Evolutionary conservation across 257 asterid genomes (phyloP).

Genomic region (Buddleja alternifolia): DNA sequence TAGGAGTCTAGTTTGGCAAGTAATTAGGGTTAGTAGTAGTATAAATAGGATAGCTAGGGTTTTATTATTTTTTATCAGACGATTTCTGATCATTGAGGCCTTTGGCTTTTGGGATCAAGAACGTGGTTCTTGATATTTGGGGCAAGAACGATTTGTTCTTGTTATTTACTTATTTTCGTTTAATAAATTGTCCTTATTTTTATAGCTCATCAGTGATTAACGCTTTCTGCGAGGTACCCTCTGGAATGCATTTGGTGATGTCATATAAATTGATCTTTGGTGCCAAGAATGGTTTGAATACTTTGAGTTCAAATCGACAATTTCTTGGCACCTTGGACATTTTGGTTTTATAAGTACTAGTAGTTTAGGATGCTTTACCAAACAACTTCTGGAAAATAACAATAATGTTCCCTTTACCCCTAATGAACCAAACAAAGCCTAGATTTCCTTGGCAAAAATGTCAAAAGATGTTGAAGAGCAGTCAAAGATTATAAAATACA

Average conservation of each 20-base stretch:
- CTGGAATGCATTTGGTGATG: neutral
- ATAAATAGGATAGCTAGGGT: too few species aligned
- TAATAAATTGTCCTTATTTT: too few species aligned
- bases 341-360: neutral
- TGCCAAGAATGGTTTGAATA: neutral
- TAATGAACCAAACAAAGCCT: neutral
- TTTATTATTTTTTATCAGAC: too few species aligned
- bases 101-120: too few species aligned
- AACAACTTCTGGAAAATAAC: neutral
- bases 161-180: too few species aligned
- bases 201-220: too few species aligned
- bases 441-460: neutral
- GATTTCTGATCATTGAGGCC: too few species aligned
- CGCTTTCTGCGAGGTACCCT: neutral
- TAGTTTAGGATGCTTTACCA: neutral
- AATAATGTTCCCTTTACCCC: constrained; percentile 8
- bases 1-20: too few species aligned
- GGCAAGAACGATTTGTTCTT: too few species aligned
- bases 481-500: neutral
- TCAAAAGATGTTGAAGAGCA: neutral
- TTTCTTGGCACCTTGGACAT: neutral
- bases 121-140: too few species aligned
- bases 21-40: too few species aligned
- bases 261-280: neutral
- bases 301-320: neutral